Conservation (phyloP, 345 rosid genomes). For the Moricandia moricandioides region DNA sequence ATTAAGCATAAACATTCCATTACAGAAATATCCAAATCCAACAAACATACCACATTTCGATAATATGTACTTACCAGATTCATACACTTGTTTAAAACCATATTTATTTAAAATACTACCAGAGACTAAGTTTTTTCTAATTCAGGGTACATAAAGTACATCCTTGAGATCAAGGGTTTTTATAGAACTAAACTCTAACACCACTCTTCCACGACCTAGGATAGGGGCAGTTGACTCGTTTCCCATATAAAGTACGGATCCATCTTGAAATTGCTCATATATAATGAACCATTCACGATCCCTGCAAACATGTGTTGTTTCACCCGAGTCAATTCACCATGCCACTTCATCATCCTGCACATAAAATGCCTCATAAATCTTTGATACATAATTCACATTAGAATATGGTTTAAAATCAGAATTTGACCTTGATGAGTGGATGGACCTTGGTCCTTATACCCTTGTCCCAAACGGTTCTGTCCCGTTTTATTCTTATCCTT, state of each 20-base stretch:
- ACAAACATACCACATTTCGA: not conserved
- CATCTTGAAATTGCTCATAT: not conserved
- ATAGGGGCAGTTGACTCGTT: no score
- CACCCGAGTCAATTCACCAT: not conserved
- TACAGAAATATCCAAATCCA: not conserved
- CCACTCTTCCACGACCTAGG: no score
- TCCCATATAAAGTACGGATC: not conserved
- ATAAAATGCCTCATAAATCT: no score
- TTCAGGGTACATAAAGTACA: not conserved
- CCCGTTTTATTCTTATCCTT: no score
- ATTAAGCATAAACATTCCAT: not conserved
- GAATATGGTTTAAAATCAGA: no score
- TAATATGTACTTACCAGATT: not conserved
- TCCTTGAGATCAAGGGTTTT: no score
- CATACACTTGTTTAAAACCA: constrained; percentile 15
- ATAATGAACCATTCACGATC: not conserved
- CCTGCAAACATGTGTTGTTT: not conserved
- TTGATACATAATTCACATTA: no score
- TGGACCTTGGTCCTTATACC: not conserved
- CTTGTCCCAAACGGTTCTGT: not conserved
- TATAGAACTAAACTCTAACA: no score
- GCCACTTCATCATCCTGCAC: no score
- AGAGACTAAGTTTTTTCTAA: not conserved
- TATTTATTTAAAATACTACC: not conserved
- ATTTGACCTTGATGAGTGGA: no score